Evolutionary conservation across 495 filamentous ascomycete species (phyloP).

Genomic region (Talaromyces trachyspermus): DNA sequence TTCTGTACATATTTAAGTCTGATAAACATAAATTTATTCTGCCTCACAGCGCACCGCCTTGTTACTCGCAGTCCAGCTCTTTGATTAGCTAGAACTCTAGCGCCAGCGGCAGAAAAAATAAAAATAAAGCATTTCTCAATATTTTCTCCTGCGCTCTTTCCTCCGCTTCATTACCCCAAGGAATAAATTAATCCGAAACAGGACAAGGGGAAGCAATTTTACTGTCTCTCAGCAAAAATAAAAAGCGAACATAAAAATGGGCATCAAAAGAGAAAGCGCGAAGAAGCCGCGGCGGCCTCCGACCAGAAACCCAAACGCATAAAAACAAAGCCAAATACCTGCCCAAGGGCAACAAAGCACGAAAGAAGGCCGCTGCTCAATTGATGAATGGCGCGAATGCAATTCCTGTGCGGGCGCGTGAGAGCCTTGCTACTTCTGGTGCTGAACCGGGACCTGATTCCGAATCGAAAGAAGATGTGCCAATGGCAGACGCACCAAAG

Average conservation of each 20-base stretch:
- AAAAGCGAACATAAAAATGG: slow-evolving; percentile 21
- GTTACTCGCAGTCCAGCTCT: too few relatives aligned
- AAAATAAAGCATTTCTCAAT: not conserved
- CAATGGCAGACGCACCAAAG: not conserved
- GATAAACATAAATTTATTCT: too few relatives aligned
- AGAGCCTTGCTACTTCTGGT: not conserved
- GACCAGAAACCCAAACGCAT: slow-evolving; percentile 8
- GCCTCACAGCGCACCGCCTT: too few relatives aligned
- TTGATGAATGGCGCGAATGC: slow-evolving; percentile 7
- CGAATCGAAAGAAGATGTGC: too few relatives aligned
- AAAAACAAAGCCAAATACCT: slow-evolving; percentile 7
- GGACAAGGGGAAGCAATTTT: too few relatives aligned
- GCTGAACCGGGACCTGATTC: too few relatives aligned
- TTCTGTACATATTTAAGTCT: too few relatives aligned
- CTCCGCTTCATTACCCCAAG: not conserved
- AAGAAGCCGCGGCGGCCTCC: slow-evolving; percentile 15
- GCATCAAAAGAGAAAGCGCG: slow-evolving; percentile 39
- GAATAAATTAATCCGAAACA: not conserved
- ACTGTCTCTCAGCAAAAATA: slow-evolving; percentile 3
- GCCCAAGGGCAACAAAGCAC: slow-evolving; percentile 5
- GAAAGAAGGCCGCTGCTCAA: not conserved
- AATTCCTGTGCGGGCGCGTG: slow-evolving; percentile 4
- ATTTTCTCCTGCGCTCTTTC: not conserved
- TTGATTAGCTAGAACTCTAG: too few relatives aligned
- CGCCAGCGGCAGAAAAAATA: slow-evolving; percentile 1